Percentiles rank a stretch among this genome's conserved stretches.
Conservation (phyloP, 305 asterid species). For the Fraxinus paxiana region DNA sequence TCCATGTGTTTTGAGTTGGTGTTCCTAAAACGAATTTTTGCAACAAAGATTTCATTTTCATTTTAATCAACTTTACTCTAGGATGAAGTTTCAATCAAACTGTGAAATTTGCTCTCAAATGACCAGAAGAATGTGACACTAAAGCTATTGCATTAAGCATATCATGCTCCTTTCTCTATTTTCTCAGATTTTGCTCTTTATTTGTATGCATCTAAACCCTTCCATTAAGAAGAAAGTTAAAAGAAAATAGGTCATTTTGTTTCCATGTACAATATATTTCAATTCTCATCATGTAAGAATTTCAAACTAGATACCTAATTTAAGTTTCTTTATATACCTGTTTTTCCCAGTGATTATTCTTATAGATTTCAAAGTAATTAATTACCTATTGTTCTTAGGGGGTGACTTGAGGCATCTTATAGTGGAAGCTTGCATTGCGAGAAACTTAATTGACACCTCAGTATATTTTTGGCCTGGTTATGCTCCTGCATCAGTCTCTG, state of each 20-base stretch:
- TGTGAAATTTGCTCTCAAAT: neutral
- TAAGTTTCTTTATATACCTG: neutral
- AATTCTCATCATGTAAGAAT: neutral
- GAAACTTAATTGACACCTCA: constrained; percentile 27
- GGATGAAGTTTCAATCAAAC: neutral
- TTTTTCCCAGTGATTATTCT: neutral
- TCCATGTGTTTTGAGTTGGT: neutral
- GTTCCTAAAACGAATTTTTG: neutral
- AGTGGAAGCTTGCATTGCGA: constrained; percentile 32
- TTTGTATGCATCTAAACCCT: neutral
- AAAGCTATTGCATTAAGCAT: neutral
- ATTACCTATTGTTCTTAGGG: neutral
- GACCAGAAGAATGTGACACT: neutral
- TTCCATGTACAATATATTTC: neutral
- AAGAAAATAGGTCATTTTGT: neutral
- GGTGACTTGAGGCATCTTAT: constrained; percentile 31
- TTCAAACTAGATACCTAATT: neutral
- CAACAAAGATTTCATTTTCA: neutral
- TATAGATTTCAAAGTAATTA: neutral
- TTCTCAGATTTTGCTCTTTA: neutral
- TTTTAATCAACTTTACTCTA: neutral
- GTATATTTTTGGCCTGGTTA: constrained; percentile 32
- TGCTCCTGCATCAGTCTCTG: constrained; percentile 12
- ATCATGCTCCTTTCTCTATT: neutral
- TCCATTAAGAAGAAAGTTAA: neutral